Evolutionary conservation across 768 basidiomycete species (phyloP).

Genomic region (Mycena maculata): DNA sequence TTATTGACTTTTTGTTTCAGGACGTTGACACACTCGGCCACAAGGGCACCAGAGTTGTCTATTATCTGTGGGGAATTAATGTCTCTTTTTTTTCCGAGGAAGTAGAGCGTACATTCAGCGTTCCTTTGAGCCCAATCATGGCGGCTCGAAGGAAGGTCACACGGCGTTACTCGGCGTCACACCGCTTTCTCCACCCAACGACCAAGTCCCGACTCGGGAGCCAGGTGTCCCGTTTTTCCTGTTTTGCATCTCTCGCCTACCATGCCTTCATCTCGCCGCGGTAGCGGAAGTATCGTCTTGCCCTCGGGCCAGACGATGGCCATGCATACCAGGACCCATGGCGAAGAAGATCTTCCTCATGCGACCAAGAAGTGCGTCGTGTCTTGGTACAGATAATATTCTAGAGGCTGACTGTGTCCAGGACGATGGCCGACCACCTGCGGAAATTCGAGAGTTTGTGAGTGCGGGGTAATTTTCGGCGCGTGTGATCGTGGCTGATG

Average conservation of each 20-base stretch:
- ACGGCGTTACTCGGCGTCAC: not conserved
- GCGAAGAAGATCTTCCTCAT: constrained; percentile 89
- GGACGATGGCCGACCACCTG: constrained; percentile 94
- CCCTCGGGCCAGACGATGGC: constrained; percentile 84
- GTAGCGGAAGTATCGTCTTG: constrained; percentile 79
- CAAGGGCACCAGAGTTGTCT: constrained; percentile 95
- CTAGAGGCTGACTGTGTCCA: constrained; percentile 40
- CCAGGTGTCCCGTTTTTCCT: too few relatives aligned
- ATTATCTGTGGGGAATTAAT: constrained; percentile 73
- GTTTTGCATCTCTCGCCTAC: not conserved
- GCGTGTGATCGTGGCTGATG: constrained; percentile 20
- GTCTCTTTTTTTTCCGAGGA: not conserved
- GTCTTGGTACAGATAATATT: not conserved
- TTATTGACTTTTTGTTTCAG: constrained; percentile 96
- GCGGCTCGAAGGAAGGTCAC: constrained; percentile 8
- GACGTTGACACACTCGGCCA: constrained; percentile 96
- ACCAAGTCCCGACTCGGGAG: not conserved
- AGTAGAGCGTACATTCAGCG: constrained; percentile 74
- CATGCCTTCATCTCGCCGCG: constrained; percentile 80
- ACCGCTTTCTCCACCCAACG: not conserved
- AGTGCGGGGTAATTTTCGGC: constrained; percentile 48
- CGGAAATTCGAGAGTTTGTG: constrained; percentile 89
- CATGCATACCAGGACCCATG: constrained; percentile 89
- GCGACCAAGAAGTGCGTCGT: constrained; percentile 87
- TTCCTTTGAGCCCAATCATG: constrained; percentile 97